These are phyloP conservation scores for Xylaria palmicola DNA, from an alignment of 495 filamentous ascomycete species.

Conservation along the genomic window DNA sequence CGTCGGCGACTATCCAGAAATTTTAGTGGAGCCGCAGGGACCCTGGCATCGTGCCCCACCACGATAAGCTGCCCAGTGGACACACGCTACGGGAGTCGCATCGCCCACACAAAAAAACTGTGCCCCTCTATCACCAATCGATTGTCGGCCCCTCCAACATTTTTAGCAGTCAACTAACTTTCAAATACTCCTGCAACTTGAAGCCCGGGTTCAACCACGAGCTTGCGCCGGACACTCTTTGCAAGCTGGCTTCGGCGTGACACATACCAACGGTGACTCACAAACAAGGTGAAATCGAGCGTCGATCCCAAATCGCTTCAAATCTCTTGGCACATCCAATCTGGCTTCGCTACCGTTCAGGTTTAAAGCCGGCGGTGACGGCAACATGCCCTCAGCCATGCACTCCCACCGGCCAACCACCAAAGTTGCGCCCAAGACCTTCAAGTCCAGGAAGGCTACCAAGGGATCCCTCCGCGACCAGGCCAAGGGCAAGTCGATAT, in stretches of 20 bases:
- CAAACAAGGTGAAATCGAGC: no score
- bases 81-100: not conserved
- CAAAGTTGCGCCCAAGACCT: conserved; percentile 79
- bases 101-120: conserved; percentile 14
- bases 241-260: not conserved
- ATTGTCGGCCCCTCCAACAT: conserved; percentile 17
- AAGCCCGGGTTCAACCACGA: not conserved
- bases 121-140: conserved; percentile 24
- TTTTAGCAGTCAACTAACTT: not conserved
- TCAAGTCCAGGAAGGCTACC: conserved; percentile 86
- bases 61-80: conserved; percentile 1
- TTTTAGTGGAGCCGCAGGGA: conserved; percentile 16
- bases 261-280: conserved; percentile 1
- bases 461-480: conserved; percentile 80
- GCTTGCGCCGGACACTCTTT: not conserved
- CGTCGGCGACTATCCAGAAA: conserved; percentile 22
- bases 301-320: no score
- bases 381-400: conserved; percentile 57
- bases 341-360: conserved; percentile 77
- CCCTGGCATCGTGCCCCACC: not conserved
- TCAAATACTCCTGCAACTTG: not conserved
- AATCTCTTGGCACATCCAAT: no score
- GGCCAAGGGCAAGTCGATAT: conserved; percentile 66
- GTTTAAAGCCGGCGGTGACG: conserved; percentile 78
- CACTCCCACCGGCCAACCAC: conserved; percentile 93